Evolutionary conservation across 441 rosid genomes (phyloP).

Genomic region (Croton setiger): DNA sequence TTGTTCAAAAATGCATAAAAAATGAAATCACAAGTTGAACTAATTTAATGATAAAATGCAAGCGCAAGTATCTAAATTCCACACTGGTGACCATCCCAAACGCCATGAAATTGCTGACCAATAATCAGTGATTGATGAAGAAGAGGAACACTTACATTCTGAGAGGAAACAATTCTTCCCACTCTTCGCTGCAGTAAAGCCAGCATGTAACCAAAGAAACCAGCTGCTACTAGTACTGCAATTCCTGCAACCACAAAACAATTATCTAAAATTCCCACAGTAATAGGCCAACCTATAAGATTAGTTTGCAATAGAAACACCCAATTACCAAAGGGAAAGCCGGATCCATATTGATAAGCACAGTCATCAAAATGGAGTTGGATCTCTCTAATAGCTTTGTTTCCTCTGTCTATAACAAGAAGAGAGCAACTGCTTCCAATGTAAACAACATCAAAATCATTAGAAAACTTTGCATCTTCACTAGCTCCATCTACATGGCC

Average conservation of each 20-base stretch:
- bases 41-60: not conserved
- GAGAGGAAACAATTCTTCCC: conserved; percentile 62
- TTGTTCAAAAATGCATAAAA: not conserved
- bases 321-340: conserved; percentile 42
- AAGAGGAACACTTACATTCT: conserved; percentile 42
- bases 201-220: conserved; percentile 54
- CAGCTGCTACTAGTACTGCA: conserved; percentile 66
- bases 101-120: conserved; percentile 15
- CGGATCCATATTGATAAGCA: conserved; percentile 58
- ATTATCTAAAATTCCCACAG: not conserved
- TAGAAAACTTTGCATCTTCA: conserved; percentile 87
- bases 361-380: conserved; percentile 85
- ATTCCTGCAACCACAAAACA: conserved; percentile 29
- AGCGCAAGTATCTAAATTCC: not conserved
- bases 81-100: not conserved
- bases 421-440: conserved; percentile 85
- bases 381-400: conserved; percentile 82
- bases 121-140: conserved; percentile 1
- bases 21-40: not conserved
- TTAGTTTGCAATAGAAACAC: not conserved
- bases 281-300: not conserved
- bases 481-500: conserved; percentile 95
- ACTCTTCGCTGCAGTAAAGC: conserved; percentile 45
- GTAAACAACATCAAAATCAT: conserved; percentile 83
- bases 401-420: conserved; percentile 80